These are phyloP conservation scores for Nemania serpens DNA, from an alignment of 2,329 filamentous ascomycete genomes.

Conservation along the genomic window DNA sequence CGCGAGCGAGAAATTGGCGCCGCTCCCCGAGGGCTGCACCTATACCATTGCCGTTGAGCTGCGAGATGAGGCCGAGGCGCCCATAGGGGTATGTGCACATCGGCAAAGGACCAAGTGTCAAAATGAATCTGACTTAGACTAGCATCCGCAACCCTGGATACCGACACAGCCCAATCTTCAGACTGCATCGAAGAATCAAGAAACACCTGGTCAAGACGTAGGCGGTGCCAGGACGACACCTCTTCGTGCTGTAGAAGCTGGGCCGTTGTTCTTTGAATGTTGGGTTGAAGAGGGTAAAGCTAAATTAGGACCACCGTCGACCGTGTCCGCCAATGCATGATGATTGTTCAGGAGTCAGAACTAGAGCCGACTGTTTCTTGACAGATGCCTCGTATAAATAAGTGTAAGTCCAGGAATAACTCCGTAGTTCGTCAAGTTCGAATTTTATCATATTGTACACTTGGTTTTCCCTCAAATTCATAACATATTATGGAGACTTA, in stretches of 20 bases:
- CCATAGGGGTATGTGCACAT: conserved; percentile 57
- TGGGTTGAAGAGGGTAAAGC: conserved; percentile 64
- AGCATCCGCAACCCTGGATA: conserved; percentile 67
- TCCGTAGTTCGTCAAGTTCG: neutral
- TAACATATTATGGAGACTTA: conserved; percentile 13
- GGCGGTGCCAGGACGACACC: conserved; percentile 52
- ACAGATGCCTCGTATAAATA: neutral
- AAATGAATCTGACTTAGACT: neutral
- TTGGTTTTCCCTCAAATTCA: conserved; percentile 10
- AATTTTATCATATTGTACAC: conserved; percentile 17
- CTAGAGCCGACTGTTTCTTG: neutral
- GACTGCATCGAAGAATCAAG: conserved; percentile 42
- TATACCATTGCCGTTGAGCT: conserved; percentile 80
- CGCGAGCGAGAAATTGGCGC: conserved; percentile 59
- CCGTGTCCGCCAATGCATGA: conserved; percentile 16
- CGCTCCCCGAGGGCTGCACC: conserved; percentile 67
- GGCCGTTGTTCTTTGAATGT: conserved; percentile 68
- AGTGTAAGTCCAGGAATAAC: conserved; percentile 1
- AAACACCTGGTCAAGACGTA: conserved; percentile 41
- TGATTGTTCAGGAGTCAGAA: neutral
- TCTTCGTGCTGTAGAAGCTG: conserved; percentile 58
- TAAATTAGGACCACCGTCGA: conserved; percentile 39
- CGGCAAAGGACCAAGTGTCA: neutral
- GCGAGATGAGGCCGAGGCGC: conserved; percentile 61
- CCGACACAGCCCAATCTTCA: conserved; percentile 57